phyloP scores from a whole-genome alignment of 2,329 filamentous ascomycete species.

The Fusarium sp. region DNA sequence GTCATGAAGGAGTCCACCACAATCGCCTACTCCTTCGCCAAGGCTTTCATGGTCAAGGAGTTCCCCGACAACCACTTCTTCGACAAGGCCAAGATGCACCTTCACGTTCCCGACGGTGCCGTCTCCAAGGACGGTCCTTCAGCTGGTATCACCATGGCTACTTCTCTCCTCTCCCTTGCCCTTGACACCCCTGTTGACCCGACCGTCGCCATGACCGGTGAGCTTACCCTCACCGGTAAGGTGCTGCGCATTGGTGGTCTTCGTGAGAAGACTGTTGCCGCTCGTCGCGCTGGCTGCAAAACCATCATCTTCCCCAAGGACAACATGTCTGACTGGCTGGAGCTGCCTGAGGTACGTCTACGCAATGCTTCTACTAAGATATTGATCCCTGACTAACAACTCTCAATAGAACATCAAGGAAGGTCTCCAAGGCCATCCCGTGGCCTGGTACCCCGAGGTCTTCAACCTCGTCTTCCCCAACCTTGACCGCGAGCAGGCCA shows the following conservation, averaged over 20 bases:
- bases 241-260: slow-evolving; percentile 93
- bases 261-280: slow-evolving; percentile 96
- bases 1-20: slow-evolving; percentile 98
- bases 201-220: slow-evolving; percentile 96
- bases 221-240: slow-evolving; percentile 96
- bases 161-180: slow-evolving; percentile 83
- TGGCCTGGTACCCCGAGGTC: slow-evolving; percentile 92
- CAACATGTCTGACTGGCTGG: slow-evolving; percentile 96
- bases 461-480: slow-evolving; percentile 89
- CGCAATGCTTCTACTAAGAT: background rate
- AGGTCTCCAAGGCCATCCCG: slow-evolving; percentile 88
- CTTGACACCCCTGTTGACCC: slow-evolving; percentile 80
- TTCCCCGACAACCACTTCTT: slow-evolving; percentile 96
- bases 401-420: slow-evolving; percentile 89
- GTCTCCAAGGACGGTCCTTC: slow-evolving; percentile 94
- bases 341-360: slow-evolving; percentile 86
- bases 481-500: slow-evolving; percentile 76
- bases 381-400: slow-evolving; percentile 16
- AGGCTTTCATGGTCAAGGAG: slow-evolving; percentile 81
- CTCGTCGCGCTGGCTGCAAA: slow-evolving; percentile 87
- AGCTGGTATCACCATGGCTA: slow-evolving; percentile 98
- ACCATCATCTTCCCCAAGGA: slow-evolving; percentile 95
- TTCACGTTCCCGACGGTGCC: slow-evolving; percentile 96
- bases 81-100: slow-evolving; percentile 90
- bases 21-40: slow-evolving; percentile 96